A percentile compares a stretch with the other conserved stretches of the same genome.
Conservation (phyloP, 192 early-diverging fungal genomes). For the Coemansia erecta region DNA sequence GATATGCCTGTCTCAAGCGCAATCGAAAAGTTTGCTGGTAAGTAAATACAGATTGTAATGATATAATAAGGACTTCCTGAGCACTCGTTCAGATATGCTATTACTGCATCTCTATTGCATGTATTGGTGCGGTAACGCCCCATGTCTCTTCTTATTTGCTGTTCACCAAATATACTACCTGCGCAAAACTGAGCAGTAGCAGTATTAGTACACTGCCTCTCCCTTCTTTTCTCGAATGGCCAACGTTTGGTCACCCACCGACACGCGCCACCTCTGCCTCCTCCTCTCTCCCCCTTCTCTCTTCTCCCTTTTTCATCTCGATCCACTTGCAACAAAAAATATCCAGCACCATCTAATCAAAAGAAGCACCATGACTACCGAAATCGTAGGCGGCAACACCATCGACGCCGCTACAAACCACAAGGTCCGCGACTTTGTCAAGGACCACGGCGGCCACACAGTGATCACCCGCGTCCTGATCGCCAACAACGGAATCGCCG, state of each 20-base stretch:
- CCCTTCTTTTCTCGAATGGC: background rate
- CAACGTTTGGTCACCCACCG: background rate
- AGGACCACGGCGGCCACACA: slow-evolving; percentile 74
- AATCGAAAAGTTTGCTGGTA: slow-evolving; percentile 52
- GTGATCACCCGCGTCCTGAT: slow-evolving; percentile 94
- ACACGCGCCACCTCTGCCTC: background rate
- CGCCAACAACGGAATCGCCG: slow-evolving; percentile 99
- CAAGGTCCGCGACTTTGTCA: slow-evolving; percentile 72
- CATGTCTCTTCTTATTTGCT: background rate
- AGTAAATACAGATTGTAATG: no score
- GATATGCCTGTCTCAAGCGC: slow-evolving; percentile 35
- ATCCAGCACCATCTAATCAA: background rate
- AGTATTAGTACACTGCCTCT: background rate
- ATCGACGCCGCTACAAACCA: slow-evolving; percentile 62
- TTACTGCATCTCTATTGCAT: slow-evolving; percentile 2
- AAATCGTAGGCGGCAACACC: slow-evolving; percentile 66
- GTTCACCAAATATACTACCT: no score
- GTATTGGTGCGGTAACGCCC: background rate
- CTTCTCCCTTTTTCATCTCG: background rate
- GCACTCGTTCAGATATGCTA: no score
- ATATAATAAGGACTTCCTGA: no score
- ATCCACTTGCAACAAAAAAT: no score
- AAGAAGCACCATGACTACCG: background rate
- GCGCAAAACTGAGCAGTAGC: background rate
- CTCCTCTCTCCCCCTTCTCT: background rate